A percentile compares a stretch with the other conserved stretches of the same genome.
phyloP scores from a whole-genome alignment of 1,139 yeast species.

The Debaryomyces fabryi region DNA sequence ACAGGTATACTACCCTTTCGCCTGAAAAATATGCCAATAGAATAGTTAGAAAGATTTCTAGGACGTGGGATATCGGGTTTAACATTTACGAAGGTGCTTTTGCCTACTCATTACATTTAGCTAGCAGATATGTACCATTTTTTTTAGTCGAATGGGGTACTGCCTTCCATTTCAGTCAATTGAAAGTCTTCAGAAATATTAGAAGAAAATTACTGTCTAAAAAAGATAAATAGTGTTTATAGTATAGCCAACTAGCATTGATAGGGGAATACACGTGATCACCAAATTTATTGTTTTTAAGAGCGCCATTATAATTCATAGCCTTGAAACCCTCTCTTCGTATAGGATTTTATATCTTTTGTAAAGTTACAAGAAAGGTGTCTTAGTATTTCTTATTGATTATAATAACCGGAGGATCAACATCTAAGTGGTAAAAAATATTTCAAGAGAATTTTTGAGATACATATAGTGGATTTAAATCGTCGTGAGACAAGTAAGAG shows the following conservation, averaged over 20 bases:
- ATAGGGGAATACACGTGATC: slow-evolving; percentile 10
- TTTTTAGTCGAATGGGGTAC: slow-evolving; percentile 31
- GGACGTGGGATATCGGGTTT: slow-evolving; percentile 27
- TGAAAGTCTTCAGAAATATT: slow-evolving; percentile 10
- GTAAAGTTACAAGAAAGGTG: neutral
- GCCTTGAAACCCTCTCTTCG: neutral
- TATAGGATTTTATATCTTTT: neutral
- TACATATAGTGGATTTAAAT: neutral
- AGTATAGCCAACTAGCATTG: slow-evolving; percentile 10
- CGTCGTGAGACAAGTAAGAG: neutral
- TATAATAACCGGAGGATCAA: neutral
- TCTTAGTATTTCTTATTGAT: neutral
- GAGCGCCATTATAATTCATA: slow-evolving; percentile 4
- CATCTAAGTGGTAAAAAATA: neutral
- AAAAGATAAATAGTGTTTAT: slow-evolving; percentile 2
- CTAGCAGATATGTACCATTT: slow-evolving; percentile 30
- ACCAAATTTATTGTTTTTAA: neutral
- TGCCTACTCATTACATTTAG: slow-evolving; percentile 26
- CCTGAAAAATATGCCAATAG: slow-evolving; percentile 35
- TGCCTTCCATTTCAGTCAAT: slow-evolving; percentile 35
- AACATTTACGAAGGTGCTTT: slow-evolving; percentile 33
- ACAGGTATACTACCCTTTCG: slow-evolving; percentile 20
- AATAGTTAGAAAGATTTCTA: slow-evolving; percentile 27
- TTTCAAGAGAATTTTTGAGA: neutral
- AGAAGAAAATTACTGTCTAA: slow-evolving; percentile 4